Evolutionary conservation across 805 yeast genomes (phyloP).

Genomic region (Wickerhamomyces pijperi): DNA sequence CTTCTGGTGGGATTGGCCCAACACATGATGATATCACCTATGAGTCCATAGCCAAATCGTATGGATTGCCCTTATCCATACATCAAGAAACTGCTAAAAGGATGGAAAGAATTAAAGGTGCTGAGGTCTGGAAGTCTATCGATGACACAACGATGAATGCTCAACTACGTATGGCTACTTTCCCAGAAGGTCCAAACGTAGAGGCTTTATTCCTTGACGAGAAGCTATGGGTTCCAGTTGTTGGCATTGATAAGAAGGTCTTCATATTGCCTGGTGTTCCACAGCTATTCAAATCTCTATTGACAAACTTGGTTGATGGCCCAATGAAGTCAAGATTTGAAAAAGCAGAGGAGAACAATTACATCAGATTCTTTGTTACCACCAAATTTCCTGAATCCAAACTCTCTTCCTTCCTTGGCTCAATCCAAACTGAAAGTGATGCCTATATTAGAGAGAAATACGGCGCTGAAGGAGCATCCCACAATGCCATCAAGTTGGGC

Average conservation of each 20-base stretch:
- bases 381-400: constrained; percentile 53
- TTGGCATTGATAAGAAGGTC: constrained; percentile 51
- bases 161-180: constrained; percentile 68
- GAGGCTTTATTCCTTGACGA: constrained; percentile 36
- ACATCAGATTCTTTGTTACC: constrained; percentile 44
- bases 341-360: constrained; percentile 13
- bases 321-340: constrained; percentile 25
- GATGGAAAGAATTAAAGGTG: constrained; percentile 37
- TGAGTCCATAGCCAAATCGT: constrained; percentile 60
- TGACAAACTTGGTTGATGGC: constrained; percentile 29
- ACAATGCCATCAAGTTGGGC: constrained; percentile 43
- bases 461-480: not conserved
- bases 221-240: constrained; percentile 77
- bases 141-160: constrained; percentile 40
- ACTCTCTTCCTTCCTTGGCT: constrained; percentile 52
- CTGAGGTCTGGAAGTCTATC: constrained; percentile 23
- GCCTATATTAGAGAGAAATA: constrained; percentile 20
- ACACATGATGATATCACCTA: constrained; percentile 89
- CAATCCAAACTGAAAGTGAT: constrained; percentile 33
- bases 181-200: constrained; percentile 40
- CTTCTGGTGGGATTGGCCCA: constrained; percentile 58
- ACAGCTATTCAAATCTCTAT: constrained; percentile 46
- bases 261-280: constrained; percentile 83
- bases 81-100: constrained; percentile 48
- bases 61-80: constrained; percentile 33